These are phyloP conservation scores for Crithidia sp. DNA, from an alignment of 208 protist genomes.

Conservation along the genomic window DNA sequence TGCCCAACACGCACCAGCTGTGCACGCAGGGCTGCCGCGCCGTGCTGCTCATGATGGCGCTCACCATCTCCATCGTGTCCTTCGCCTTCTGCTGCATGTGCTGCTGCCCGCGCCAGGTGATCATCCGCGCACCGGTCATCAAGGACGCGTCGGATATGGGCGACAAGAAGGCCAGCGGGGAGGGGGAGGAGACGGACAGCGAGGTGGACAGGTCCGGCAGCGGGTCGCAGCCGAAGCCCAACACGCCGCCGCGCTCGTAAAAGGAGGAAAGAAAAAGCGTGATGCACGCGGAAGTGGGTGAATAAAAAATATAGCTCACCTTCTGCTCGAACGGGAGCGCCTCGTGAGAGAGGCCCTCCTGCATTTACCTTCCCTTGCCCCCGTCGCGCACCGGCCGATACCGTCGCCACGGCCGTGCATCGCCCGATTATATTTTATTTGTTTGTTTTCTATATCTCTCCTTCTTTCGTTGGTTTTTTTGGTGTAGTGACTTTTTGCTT, in stretches of 20 bases:
- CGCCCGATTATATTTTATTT: too few species aligned
- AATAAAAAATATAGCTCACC: too few species aligned
- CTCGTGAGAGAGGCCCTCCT: too few species aligned
- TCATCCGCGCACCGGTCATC: conserved; percentile 42
- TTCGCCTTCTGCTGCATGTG: conserved; percentile 43
- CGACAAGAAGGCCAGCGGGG: conserved; percentile 13
- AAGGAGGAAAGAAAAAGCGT: too few species aligned
- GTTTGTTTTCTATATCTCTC: too few species aligned
- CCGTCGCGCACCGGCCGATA: too few species aligned
- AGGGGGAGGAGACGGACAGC: not conserved
- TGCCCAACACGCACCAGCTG: conserved; percentile 47
- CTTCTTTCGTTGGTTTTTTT: too few species aligned
- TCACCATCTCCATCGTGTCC: conserved; percentile 46
- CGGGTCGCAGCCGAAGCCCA: not conserved
- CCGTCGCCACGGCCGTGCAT: too few species aligned
- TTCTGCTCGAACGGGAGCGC: too few species aligned
- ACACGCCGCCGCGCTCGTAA: not conserved
- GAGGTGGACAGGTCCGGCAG: not conserved
- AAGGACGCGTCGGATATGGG: conserved; percentile 2
- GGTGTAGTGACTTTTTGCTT: too few species aligned
- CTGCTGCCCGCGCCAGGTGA: conserved; percentile 54
- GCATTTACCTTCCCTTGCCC: too few species aligned
- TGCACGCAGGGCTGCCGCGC: conserved; percentile 72
- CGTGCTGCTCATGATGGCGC: conserved; percentile 56
- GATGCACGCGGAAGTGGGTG: too few species aligned